These are phyloP conservation scores for Kwoniella botswanensis DNA, from an alignment of 768 basidiomycete genomes.

Conservation along the genomic window DNA sequence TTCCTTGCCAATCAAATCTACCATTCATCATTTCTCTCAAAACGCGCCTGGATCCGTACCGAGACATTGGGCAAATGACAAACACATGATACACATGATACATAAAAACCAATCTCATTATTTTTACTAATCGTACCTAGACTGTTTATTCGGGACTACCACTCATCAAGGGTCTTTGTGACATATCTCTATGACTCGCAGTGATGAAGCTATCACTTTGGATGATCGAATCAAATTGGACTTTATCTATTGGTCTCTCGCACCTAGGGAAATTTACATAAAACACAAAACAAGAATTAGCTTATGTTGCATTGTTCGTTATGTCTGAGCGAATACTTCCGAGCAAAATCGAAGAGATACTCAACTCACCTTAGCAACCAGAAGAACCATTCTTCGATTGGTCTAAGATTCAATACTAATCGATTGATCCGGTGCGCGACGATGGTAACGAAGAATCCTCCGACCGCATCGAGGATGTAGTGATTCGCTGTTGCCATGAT, in stretches of 20 bases:
- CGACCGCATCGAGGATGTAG: conserved; percentile 48
- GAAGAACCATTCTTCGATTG: conserved; percentile 52
- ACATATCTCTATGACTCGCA: conserved; percentile 28
- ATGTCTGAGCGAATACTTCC: not conserved
- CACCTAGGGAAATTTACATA: conserved; percentile 17
- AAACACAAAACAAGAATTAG: not conserved
- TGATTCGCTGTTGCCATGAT: conserved; percentile 55
- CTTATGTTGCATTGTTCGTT: not conserved
- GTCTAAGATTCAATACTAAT: conserved; percentile 45
- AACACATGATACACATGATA: not conserved
- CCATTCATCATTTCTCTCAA: too few relatives aligned
- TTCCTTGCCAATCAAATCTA: not conserved
- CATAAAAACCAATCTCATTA: not conserved
- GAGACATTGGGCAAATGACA: not conserved
- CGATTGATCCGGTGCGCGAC: conserved; percentile 42
- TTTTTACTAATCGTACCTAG: too few relatives aligned
- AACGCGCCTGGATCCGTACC: not conserved
- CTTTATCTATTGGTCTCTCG: conserved; percentile 51
- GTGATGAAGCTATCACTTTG: conserved; percentile 22
- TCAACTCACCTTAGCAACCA: conserved; percentile 40
- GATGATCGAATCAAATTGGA: conserved; percentile 33
- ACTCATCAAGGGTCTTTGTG: conserved; percentile 31
- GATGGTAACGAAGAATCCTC: conserved; percentile 47
- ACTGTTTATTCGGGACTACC: not conserved
- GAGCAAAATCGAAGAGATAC: not conserved